Evolutionary conservation across 2,329 filamentous ascomycete species (phyloP).

Genomic region (Fusarium tuaranense): DNA sequence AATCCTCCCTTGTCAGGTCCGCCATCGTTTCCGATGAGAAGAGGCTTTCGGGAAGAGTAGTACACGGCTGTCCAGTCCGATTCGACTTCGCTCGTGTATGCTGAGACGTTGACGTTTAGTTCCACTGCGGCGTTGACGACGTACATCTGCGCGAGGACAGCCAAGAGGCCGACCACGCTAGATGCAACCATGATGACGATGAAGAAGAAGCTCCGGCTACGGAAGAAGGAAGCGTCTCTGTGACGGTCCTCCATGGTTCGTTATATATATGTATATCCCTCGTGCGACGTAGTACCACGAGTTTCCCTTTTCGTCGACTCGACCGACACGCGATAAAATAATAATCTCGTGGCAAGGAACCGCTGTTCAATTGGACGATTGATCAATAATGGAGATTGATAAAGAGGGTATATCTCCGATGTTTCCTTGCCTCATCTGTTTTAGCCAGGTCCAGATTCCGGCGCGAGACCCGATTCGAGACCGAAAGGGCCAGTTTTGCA

Average conservation of each 20-base stretch:
- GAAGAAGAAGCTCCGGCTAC: slow-evolving; percentile 12
- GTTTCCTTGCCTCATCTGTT: slow-evolving; percentile 23
- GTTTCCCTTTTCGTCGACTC: slow-evolving; percentile 8
- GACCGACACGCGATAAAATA: slow-evolving; percentile 4
- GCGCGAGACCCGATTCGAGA: slow-evolving; percentile 9
- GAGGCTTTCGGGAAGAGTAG: slow-evolving; percentile 50
- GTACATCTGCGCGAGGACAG: slow-evolving; percentile 29
- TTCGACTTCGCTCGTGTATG: slow-evolving; percentile 51
- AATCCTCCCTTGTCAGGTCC: slow-evolving; percentile 57
- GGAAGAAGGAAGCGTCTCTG: neutral
- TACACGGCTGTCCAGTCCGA: slow-evolving; percentile 57
- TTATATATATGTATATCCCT: slow-evolving; percentile 21
- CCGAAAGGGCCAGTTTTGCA: slow-evolving; percentile 9
- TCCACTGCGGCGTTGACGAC: slow-evolving; percentile 32
- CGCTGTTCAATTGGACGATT: slow-evolving; percentile 14
- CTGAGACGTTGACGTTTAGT: slow-evolving; percentile 47
- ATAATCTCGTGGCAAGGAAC: slow-evolving; percentile 9
- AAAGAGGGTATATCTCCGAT: slow-evolving; percentile 7
- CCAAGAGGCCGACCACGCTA: slow-evolving; percentile 35
- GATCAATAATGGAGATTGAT: neutral
- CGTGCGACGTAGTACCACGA: neutral
- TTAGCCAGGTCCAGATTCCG: neutral
- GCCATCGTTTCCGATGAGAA: slow-evolving; percentile 60
- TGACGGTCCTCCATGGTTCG: neutral
- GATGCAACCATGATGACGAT: slow-evolving; percentile 36